phyloP scores from a whole-genome alignment of 73 alveolate genomes.

The Paramecium primaurelia region DNA sequence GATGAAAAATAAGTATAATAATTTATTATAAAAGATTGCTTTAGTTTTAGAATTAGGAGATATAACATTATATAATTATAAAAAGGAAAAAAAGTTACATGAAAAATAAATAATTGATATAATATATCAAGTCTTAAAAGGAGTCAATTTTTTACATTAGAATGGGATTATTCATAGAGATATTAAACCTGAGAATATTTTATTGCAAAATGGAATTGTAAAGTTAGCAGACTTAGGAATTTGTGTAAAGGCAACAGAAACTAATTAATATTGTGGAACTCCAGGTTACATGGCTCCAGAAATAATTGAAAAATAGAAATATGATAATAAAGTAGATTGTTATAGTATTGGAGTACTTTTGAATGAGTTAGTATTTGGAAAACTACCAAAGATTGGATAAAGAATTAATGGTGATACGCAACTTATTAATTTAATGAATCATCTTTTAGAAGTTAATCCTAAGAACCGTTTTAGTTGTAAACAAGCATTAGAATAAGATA shows the following conservation, averaged over 20 bases:
- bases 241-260: slow-evolving; percentile 67
- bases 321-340: slow-evolving; percentile 12
- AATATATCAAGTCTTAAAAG: slow-evolving; percentile 61
- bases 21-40: not conserved
- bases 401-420: not conserved
- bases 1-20: slow-evolving; percentile 13
- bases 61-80: not conserved
- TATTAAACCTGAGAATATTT: slow-evolving; percentile 26
- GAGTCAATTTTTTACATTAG: slow-evolving; percentile 67
- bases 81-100: not conserved
- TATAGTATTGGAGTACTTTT: slow-evolving; percentile 4
- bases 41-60: not conserved
- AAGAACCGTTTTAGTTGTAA: not conserved
- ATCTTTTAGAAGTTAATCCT: not conserved
- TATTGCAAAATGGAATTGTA: slow-evolving; percentile 69
- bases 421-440: not conserved
- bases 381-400: not conserved
- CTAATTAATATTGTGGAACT: slow-evolving; percentile 22
- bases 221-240: slow-evolving; percentile 96
- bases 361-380: not conserved
- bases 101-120: not conserved
- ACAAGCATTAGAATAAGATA: not conserved
- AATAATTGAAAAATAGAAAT: not conserved
- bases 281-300: slow-evolving; percentile 45
- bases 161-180: slow-evolving; percentile 72